phyloP scores from a whole-genome alignment of 2,329 filamentous ascomycete genomes.

The Trichoderma sp. region DNA sequence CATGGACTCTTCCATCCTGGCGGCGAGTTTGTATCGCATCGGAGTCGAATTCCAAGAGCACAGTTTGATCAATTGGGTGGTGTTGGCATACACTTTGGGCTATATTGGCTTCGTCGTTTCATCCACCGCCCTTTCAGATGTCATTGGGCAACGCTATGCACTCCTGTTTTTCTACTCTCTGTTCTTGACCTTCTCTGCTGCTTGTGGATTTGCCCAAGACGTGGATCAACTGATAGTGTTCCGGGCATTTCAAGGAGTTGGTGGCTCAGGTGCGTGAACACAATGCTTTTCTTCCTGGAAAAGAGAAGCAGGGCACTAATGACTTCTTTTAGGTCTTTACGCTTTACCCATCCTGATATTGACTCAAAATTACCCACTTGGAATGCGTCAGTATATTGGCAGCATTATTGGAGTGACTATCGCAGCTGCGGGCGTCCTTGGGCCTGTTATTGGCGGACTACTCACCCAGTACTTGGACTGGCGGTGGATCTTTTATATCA shows the following conservation, averaged over 20 bases:
- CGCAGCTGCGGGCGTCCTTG: constrained; percentile 53
- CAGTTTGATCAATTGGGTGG: constrained; percentile 56
- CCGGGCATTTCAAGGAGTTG: constrained; percentile 55
- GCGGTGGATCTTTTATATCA: constrained; percentile 64
- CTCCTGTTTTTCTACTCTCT: constrained; percentile 55
- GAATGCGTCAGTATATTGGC: constrained; percentile 49
- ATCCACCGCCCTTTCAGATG: constrained; percentile 58
- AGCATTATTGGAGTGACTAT: constrained; percentile 55
- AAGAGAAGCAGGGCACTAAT: not conserved
- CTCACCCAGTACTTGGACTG: constrained; percentile 55
- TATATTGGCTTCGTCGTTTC: constrained; percentile 62
- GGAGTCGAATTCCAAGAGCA: constrained; percentile 54
- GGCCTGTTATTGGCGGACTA: constrained; percentile 56
- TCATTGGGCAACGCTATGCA: constrained; percentile 57
- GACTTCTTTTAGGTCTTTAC: constrained; percentile 49
- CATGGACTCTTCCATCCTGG: constrained; percentile 63
- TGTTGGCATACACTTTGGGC: constrained; percentile 58
- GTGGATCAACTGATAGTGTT: constrained; percentile 53
- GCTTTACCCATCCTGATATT: constrained; percentile 60
- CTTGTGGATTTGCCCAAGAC: constrained; percentile 48
- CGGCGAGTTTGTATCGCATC: constrained; percentile 61
- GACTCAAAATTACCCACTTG: constrained; percentile 52
- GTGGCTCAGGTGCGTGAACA: constrained; percentile 50
- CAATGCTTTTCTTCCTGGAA: not conserved
- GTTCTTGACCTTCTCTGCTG: constrained; percentile 61